These are phyloP conservation scores for Ascodesmis nigricans DNA, from an alignment of 495 filamentous ascomycete species.

Conservation along the genomic window DNA sequence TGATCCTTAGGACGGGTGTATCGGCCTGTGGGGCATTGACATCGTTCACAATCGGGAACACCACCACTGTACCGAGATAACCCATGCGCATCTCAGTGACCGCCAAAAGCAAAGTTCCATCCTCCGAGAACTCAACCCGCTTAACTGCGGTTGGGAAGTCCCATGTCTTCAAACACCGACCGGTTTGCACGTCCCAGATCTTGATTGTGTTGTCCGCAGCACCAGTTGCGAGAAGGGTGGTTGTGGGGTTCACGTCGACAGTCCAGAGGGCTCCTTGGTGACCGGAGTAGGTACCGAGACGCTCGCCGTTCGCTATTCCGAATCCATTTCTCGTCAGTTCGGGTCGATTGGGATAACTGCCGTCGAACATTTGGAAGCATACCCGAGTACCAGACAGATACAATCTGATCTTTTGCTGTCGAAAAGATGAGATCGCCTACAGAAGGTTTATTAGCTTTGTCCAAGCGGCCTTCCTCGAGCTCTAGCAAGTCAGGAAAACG, in stretches of 20 bases:
- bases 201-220: slow-evolving; percentile 95
- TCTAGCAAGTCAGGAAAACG: background rate
- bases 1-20: slow-evolving; percentile 62
- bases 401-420: slow-evolving; percentile 86
- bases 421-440: slow-evolving; percentile 88
- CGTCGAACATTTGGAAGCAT: slow-evolving; percentile 5
- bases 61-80: slow-evolving; percentile 74
- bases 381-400: slow-evolving; percentile 72
- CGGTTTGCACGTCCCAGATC: slow-evolving; percentile 88
- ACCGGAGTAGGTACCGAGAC: slow-evolving; percentile 84
- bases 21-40: slow-evolving; percentile 60
- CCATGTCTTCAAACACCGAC: slow-evolving; percentile 85
- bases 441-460: slow-evolving; percentile 6
- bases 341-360: background rate
- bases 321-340: too few species aligned
- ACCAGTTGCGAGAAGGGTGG: slow-evolving; percentile 77
- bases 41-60: slow-evolving; percentile 65
- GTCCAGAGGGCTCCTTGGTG: slow-evolving; percentile 98
- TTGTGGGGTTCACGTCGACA: slow-evolving; percentile 88
- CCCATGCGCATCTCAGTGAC: slow-evolving; percentile 98
- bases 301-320: slow-evolving; percentile 68
- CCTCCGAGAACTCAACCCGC: slow-evolving; percentile 84
- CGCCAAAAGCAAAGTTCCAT: slow-evolving; percentile 67
- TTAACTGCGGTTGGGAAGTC: slow-evolving; percentile 91
- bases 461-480: too few species aligned